Evolutionary conservation across 768 basidiomycete species (phyloP).

Genomic region (Amanita inopinata): DNA sequence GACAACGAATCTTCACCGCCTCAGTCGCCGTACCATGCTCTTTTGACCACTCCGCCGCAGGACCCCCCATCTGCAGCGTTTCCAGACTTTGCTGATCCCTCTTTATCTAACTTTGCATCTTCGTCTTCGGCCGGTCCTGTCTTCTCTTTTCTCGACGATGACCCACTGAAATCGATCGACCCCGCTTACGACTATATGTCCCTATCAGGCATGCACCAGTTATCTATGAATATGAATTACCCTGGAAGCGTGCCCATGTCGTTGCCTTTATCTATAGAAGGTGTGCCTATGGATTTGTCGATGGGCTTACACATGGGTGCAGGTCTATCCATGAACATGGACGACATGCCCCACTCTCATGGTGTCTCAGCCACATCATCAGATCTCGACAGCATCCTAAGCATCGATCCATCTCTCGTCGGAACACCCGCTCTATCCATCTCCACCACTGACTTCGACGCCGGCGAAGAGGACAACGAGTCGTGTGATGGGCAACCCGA

Average conservation of each 20-base stretch:
- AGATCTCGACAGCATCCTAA: not conserved
- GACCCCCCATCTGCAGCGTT: slow-evolving; percentile 22
- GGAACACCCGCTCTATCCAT: slow-evolving; percentile 21
- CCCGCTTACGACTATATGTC: slow-evolving; percentile 12
- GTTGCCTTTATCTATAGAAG: not conserved
- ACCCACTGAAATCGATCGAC: slow-evolving; percentile 22
- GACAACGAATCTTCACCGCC: slow-evolving; percentile 34
- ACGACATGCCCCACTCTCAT: no score
- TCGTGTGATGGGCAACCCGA: slow-evolving; percentile 1
- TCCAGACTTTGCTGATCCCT: slow-evolving; percentile 26
- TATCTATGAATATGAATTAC: slow-evolving; percentile 3
- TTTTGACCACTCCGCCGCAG: slow-evolving; percentile 38
- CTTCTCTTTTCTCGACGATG: slow-evolving; percentile 38
- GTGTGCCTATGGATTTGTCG: slow-evolving; percentile 8
- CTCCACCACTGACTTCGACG: slow-evolving; percentile 27
- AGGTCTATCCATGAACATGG: not conserved
- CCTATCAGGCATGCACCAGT: not conserved
- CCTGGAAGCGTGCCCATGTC: not conserved
- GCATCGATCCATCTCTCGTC: slow-evolving; percentile 9
- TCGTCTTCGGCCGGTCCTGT: not conserved
- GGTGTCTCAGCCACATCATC: not conserved
- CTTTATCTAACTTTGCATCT: slow-evolving; percentile 20
- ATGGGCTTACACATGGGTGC: slow-evolving; percentile 5
- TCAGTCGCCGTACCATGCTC: slow-evolving; percentile 31
- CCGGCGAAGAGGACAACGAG: slow-evolving; percentile 5